phyloP scores from a whole-genome alignment of 2,329 filamentous ascomycete genomes.

The Fusarium multiceps region DNA sequence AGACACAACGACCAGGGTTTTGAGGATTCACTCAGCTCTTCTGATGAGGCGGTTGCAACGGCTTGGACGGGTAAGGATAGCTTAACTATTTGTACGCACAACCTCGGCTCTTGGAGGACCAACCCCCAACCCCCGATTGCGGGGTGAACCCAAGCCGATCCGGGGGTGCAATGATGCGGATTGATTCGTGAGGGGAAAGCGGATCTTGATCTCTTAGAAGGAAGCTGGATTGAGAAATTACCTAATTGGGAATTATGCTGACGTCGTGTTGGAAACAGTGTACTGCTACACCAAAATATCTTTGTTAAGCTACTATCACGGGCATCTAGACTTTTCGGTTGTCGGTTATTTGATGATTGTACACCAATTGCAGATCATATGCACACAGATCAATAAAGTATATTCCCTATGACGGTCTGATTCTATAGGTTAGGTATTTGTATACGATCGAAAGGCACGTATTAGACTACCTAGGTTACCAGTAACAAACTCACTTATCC shows the following conservation, averaged over 20 bases:
- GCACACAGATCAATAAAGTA: neutral
- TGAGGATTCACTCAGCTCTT: slow-evolving; percentile 10
- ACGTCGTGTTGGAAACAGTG: slow-evolving; percentile 6
- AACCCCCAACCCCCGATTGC: slow-evolving; percentile 40
- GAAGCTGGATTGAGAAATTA: slow-evolving; percentile 30
- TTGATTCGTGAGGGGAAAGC: slow-evolving; percentile 38
- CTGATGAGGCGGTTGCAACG: slow-evolving; percentile 10
- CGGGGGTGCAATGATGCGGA: slow-evolving; percentile 29
- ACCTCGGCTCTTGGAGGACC: slow-evolving; percentile 38
- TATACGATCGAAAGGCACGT: neutral
- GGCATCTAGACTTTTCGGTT: neutral
- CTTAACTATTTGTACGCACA: slow-evolving; percentile 17
- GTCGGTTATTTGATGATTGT: too few species aligned
- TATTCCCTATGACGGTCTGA: neutral
- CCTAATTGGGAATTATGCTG: slow-evolving; percentile 20
- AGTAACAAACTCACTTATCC: neutral
- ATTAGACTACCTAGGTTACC: neutral
- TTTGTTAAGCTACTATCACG: neutral
- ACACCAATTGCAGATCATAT: neutral
- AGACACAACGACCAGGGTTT: slow-evolving; percentile 1
- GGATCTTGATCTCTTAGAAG: slow-evolving; percentile 26
- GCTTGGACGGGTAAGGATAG: slow-evolving; percentile 21
- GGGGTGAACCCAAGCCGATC: slow-evolving; percentile 34
- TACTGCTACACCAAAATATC: neutral
- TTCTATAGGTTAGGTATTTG: neutral